Base-by-base conservation (phyloP, 345 rosid genomes). In the Syzygium oleosum region DNA sequence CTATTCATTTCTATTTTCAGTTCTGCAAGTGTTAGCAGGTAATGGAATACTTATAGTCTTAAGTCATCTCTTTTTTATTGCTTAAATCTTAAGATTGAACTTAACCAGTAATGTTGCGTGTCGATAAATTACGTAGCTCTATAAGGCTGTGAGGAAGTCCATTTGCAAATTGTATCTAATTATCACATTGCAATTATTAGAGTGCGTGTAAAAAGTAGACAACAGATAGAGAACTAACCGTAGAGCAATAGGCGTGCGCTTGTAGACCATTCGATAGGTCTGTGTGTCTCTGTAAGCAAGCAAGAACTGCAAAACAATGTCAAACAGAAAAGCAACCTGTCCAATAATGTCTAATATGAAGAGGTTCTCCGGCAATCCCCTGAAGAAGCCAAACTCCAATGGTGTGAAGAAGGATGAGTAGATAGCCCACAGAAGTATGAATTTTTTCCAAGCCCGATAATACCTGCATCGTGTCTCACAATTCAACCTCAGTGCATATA, bases 361-460 rank as follows among this genome's bases (percentile, higher is more conserved):
- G n/a, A 96, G 95, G 61, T 94, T 92, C 87, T 94, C 90, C 8
- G 96, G 96, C 29, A 96, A 92, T 6, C 99, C 99, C 84, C 98
- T 90, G 92, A 94, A 97, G 93, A 97, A 96, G 13, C 96, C 99
- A 38, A 96, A 97, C 86, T 97, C 98, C 54, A 97, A 12, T 4
- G 99, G 98, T 25, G 98, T 96, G 93, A 97, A 97, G 94, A 94
- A 95, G 65, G 99, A 96, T 7, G 99, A 97, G 92, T 97, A 97
- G 25, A 94, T 85, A 29, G 99, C 98, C 96, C 96, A 96, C 87
- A 95, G 51, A 86, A 95, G 91, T 85, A 97, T 95, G 92, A 96
- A 97, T 89, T 93, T 92, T 21, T 89, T 91, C 99, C 98, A 96
- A 38, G 91, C 88, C 61, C 86, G 86, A 87, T 95, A 95, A 93